phyloP scores from a whole-genome alignment of 768 basidiomycete species.

The Hypholoma fasciculare region DNA sequence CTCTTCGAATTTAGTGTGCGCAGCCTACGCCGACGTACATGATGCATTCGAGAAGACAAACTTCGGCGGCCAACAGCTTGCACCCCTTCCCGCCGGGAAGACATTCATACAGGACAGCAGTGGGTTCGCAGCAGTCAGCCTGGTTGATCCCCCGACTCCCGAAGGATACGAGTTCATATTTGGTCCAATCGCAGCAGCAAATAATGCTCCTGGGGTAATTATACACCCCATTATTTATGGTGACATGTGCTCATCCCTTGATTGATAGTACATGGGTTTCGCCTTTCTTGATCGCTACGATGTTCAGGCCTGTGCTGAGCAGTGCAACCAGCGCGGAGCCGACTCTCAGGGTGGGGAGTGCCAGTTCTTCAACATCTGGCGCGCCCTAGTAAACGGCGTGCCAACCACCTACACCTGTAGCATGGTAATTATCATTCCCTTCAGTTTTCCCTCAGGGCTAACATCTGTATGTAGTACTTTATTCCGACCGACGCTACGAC shows the following conservation, averaged over 20 bases:
- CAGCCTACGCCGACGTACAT: conserved; percentile 41
- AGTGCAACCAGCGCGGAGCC: conserved; percentile 42
- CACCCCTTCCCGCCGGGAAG: conserved; percentile 28
- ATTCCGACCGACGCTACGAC: conserved; percentile 41
- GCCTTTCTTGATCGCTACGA: conserved; percentile 49
- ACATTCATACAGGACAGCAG: conserved; percentile 39
- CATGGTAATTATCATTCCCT: conserved; percentile 33
- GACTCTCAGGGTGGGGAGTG: conserved; percentile 44
- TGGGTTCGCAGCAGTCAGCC: background rate
- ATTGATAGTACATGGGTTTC: conserved; percentile 48
- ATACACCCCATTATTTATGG: background rate
- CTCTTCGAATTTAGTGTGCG: conserved; percentile 46
- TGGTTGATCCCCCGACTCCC: conserved; percentile 2
- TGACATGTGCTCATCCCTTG: background rate
- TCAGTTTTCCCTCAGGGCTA: background rate
- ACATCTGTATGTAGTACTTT: conserved; percentile 35
- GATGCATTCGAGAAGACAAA: conserved; percentile 41
- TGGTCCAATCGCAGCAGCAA: conserved; percentile 2
- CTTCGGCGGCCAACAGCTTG: conserved; percentile 39
- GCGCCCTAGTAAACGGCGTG: conserved; percentile 42
- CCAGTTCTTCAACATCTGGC: conserved; percentile 56
- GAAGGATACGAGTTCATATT: conserved; percentile 5
- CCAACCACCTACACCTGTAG: conserved; percentile 51
- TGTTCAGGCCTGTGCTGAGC: conserved; percentile 41
- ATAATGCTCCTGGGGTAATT: conserved; percentile 5